These are phyloP conservation scores for Alternaria incomplexa DNA, from an alignment of 2,329 filamentous ascomycete genomes.

Conservation along the genomic window DNA sequence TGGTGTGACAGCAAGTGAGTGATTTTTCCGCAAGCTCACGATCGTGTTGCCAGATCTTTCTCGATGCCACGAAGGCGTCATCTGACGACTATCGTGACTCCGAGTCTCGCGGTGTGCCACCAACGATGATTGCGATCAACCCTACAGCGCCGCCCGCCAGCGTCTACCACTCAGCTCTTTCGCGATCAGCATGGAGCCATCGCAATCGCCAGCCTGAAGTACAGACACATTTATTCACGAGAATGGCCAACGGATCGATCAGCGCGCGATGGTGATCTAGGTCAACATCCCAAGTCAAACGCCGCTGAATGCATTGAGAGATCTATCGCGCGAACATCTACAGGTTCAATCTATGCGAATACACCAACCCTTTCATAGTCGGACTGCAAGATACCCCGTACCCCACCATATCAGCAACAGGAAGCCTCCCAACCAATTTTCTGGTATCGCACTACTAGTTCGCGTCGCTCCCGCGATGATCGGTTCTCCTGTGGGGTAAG, in stretches of 20 bases:
- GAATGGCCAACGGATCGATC: neutral
- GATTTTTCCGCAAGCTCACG: neutral
- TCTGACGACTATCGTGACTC: neutral
- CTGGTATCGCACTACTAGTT: neutral
- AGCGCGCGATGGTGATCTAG: neutral
- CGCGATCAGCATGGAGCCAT: neutral
- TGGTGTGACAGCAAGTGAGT: conserved; percentile 1
- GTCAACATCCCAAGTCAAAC: neutral
- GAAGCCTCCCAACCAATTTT: conserved; percentile 18
- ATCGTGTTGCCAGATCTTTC: neutral
- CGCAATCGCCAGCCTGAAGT: neutral
- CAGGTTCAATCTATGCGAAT: neutral
- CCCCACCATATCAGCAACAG: conserved; percentile 18
- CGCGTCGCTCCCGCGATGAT: conserved; percentile 2
- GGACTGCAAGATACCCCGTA: conserved; percentile 22
- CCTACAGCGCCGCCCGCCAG: neutral
- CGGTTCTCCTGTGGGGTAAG: conserved; percentile 12
- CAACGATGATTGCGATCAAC: neutral
- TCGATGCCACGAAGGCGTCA: neutral
- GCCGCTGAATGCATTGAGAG: conserved; percentile 13
- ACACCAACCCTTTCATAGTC: conserved; percentile 14
- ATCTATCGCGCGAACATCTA: conserved; percentile 10
- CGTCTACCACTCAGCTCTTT: neutral
- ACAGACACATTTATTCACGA: neutral
- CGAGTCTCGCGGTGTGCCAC: neutral